A percentile compares a stretch with the other conserved stretches of the same genome.
Conservation (phyloP, 2,329 filamentous ascomycete genomes). For the Fusarium cicatricum region DNA sequence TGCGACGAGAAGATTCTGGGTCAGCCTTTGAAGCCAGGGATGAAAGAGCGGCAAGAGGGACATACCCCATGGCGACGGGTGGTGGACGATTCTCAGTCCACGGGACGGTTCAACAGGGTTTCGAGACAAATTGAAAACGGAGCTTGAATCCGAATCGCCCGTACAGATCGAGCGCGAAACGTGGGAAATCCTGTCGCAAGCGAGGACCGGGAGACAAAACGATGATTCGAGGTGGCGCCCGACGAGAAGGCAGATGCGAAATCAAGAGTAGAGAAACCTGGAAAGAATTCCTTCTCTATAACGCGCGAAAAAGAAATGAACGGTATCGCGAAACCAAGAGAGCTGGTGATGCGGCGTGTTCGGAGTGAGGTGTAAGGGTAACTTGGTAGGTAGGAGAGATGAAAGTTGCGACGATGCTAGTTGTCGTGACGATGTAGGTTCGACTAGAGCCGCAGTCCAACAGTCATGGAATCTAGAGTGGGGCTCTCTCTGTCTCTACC, state of each 20-base stretch:
- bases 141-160: conserved; percentile 17
- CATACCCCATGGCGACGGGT: conserved; percentile 44
- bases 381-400: conserved; percentile 1
- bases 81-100: conserved; percentile 37
- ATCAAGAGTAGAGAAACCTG: conserved; percentile 8
- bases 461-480: conserved; percentile 28
- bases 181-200: conserved; percentile 31
- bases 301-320: conserved; percentile 11
- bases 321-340: conserved; percentile 7
- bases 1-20: conserved; percentile 40
- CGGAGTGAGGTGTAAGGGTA: conserved; percentile 2
- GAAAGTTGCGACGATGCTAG: conserved; percentile 29
- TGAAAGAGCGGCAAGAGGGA: background rate
- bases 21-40: conserved; percentile 17
- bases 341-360: conserved; percentile 4
- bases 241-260: conserved; percentile 3
- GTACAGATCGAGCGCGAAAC: conserved; percentile 30
- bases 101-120: conserved; percentile 15
- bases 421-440: conserved; percentile 35
- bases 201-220: conserved; percentile 23
- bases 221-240: conserved; percentile 24
- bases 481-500: too few relatives aligned
- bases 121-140: conserved; percentile 1
- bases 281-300: conserved; percentile 6
- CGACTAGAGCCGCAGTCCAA: conserved; percentile 14